phyloP scores from a whole-genome alignment of 2,329 filamentous ascomycete genomes.

The Magnaporthiopsis incrustans region DNA sequence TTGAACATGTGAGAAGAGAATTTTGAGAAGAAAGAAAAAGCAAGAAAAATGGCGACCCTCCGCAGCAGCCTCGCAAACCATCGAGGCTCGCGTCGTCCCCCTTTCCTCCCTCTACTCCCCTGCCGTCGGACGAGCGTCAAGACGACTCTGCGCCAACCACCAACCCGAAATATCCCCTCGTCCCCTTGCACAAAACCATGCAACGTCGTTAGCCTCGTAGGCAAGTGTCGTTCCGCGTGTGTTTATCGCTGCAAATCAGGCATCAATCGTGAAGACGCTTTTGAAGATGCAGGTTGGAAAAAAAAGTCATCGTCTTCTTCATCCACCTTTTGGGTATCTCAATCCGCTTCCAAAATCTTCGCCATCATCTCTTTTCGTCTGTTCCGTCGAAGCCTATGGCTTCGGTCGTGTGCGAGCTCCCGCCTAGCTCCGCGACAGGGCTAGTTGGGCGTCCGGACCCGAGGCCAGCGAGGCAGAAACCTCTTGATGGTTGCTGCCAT shows the following conservation, averaged over 20 bases:
- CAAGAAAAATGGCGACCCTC: background rate
- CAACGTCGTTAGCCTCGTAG: background rate
- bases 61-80: background rate
- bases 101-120: background rate
- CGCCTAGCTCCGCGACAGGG: background rate
- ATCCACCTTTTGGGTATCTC: background rate
- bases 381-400: background rate
- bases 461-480: background rate
- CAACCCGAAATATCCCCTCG: background rate
- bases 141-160: background rate
- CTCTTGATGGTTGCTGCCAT: background rate
- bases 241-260: background rate
- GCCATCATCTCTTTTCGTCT: background rate
- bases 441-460: background rate
- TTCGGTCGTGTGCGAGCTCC: background rate
- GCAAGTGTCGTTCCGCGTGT: background rate
- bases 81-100: background rate
- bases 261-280: background rate
- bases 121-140: background rate
- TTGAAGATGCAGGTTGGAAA: background rate
- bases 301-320: background rate
- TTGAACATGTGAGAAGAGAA: background rate
- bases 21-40: background rate
- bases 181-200: background rate
- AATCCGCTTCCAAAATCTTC: background rate